Conservation (phyloP, 2,329 filamentous ascomycete species). For the Diplodia mutila region DNA sequence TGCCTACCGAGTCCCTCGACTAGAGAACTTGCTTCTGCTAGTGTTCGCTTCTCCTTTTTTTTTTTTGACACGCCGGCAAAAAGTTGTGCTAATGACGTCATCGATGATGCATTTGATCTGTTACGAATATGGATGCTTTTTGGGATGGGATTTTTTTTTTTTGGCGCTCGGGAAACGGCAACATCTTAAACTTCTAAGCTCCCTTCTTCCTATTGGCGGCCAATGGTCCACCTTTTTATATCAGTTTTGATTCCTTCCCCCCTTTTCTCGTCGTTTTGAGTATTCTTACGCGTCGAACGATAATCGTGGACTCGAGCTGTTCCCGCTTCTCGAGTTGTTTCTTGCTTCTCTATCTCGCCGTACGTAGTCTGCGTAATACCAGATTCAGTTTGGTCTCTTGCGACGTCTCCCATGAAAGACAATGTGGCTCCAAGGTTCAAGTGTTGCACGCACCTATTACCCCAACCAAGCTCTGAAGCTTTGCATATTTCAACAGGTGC, state of each 20-base stretch:
- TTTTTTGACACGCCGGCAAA: background rate
- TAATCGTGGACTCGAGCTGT: background rate
- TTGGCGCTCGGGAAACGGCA: background rate
- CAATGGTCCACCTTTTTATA: background rate
- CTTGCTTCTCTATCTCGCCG: background rate
- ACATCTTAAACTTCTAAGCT: background rate
- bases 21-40: background rate
- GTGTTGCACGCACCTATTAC: background rate
- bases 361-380: background rate
- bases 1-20: conserved; percentile 36
- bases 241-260: background rate
- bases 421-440: background rate
- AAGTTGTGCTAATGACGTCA: background rate
- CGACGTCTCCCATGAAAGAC: background rate
- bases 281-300: background rate
- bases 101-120: background rate
- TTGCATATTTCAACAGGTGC: background rate
- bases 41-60: background rate
- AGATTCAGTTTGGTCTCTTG: background rate
- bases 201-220: background rate
- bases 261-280: background rate
- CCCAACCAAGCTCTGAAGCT: background rate
- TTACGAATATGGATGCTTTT: background rate
- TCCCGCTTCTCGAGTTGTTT: background rate
- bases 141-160: background rate